Evolutionary conservation across 495 filamentous ascomycete species (phyloP), one percentile per base, ranked within the genome.

Genomic region (Aspergillus incahuasiensis): DNA sequence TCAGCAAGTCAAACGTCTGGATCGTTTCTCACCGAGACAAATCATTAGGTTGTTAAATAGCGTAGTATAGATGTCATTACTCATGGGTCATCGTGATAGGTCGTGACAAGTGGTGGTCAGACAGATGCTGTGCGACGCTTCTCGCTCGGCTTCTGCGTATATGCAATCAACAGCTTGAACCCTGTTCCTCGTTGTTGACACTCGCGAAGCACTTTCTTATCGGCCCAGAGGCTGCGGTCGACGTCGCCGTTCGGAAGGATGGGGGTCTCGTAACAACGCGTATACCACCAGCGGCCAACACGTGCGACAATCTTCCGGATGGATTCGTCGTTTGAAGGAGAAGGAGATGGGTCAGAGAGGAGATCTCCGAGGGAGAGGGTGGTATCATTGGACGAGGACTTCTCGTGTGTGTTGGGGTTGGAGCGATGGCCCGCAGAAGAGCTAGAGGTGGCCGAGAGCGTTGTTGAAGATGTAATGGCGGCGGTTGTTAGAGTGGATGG

Each of bases 271-370:
- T 97, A 97, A 75, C 91, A 96, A 48, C 86, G 80, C 5, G 82
- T 87, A 69, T 96, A 97, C 94, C 95, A 97, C 91, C 91, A 98
- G 38, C 95, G 78, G 15, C 94, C 95, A 7, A 98, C 92, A 56
- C 83, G 86, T 18, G 91, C 84, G 18, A 97, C 91, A 75, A 95
- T 95, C 63, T 90, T 91, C 4, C 89, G 88, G 61, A 97, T 95
- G 50, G 82, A 85, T 60, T 89, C 86, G 63, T 95, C 90, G 6
- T 82, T 79, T 18, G 77, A 75, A 3, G 81, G 74, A 21, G 82
- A 74, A 0, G 70, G 73, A 16, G 69, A 72, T 0, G 75, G 76
- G 54, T 87, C 85, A 50, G 79, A 82, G 58, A 90, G 83, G 65
- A 91, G 79, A 60, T 91, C 87, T 6, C 81, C 81, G 2, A 90